Evolutionary conservation across 345 rosid genomes (phyloP).

Genomic region (Luvunga scandens): DNA sequence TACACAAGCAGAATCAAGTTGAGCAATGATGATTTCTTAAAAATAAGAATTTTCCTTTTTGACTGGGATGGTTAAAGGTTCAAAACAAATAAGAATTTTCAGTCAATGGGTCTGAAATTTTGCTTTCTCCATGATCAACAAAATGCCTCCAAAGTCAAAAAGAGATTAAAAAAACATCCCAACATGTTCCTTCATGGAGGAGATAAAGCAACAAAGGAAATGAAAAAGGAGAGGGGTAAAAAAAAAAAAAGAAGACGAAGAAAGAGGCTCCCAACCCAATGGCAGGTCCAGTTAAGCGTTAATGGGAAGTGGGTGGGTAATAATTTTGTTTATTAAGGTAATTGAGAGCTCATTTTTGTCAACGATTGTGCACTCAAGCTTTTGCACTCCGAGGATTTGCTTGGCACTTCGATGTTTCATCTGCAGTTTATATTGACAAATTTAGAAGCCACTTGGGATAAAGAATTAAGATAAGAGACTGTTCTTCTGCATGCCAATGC

Average conservation of each 20-base stretch:
- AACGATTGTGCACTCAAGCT: conserved; percentile 22
- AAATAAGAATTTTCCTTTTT: background rate
- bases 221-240: background rate
- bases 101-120: conserved; percentile 23
- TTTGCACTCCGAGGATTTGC: conserved; percentile 10
- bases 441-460: background rate
- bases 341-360: conserved; percentile 18
- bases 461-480: background rate
- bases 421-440: conserved; percentile 1
- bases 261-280: conserved; percentile 38
- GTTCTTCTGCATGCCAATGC: background rate
- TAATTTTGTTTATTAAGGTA: conserved; percentile 11
- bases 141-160: conserved; percentile 50
- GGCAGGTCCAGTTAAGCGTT: conserved; percentile 10
- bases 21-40: conserved; percentile 22
- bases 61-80: conserved; percentile 5
- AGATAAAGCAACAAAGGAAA: conserved; percentile 15
- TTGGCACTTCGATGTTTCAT: background rate
- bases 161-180: conserved; percentile 32
- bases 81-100: conserved; percentile 13
- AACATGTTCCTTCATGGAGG: conserved; percentile 29
- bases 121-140: conserved; percentile 38
- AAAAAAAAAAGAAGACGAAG: conserved; percentile 9
- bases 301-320: background rate
- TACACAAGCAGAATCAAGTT: conserved; percentile 12